These are phyloP conservation scores for Talaromyces sp. DNA, from an alignment of 2,329 filamentous ascomycete genomes.

Conservation along the genomic window DNA sequence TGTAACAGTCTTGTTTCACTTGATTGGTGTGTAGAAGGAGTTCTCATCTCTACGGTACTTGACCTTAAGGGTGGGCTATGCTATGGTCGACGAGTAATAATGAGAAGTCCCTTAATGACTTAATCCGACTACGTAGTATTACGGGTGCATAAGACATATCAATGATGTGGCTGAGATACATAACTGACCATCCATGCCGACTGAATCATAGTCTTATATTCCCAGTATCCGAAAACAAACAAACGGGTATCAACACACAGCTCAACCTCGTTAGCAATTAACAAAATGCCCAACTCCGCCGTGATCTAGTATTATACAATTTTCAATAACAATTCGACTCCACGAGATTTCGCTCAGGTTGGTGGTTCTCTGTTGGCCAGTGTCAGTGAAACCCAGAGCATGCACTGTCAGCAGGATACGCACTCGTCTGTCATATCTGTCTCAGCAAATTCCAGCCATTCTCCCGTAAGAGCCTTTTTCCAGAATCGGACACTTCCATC, in stretches of 20 bases:
- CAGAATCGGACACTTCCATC: slow-evolving; percentile 41
- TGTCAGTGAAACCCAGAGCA: not conserved
- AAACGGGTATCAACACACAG: slow-evolving; percentile 10
- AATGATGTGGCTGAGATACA: no score
- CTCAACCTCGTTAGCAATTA: not conserved
- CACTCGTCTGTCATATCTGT: slow-evolving; percentile 35
- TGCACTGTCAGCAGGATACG: not conserved
- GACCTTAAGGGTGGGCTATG: no score
- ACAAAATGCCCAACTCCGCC: not conserved
- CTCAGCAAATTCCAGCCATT: slow-evolving; percentile 43
- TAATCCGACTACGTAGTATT: no score
- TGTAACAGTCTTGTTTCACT: not conserved
- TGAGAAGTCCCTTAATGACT: no score
- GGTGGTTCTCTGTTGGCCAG: not conserved
- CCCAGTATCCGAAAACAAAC: not conserved
- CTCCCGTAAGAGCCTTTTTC: slow-evolving; percentile 40
- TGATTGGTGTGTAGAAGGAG: not conserved
- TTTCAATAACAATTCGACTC: not conserved
- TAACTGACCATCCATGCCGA: no score
- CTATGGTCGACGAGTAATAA: no score
- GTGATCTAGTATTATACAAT: not conserved
- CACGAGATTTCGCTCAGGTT: not conserved
- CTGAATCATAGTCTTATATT: not conserved
- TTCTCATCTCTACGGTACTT: no score
- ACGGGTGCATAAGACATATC: no score